A percentile compares a stretch with the other conserved stretches of the same genome.
Conservation (phyloP, 192 early-diverging fungal genomes). For the Linnemannia hyalina region DNA sequence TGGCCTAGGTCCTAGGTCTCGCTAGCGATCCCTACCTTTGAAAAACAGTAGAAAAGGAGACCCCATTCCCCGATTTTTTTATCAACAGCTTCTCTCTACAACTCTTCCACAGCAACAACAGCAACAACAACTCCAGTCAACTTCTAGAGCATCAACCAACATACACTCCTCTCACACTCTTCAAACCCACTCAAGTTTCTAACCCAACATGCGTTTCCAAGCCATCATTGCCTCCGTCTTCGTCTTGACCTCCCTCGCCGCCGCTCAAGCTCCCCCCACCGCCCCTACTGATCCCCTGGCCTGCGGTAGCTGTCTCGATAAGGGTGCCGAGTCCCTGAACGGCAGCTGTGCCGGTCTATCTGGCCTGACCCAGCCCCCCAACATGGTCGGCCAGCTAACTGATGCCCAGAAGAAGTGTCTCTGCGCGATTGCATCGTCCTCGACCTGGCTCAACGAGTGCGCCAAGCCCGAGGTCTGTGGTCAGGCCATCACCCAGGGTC, state of each 20-base stretch:
- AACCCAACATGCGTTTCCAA: slow-evolving; percentile 28
- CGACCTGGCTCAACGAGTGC: neutral
- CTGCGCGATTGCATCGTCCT: slow-evolving; percentile 10
- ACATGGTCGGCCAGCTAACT: neutral
- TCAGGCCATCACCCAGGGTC: neutral
- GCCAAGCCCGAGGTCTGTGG: neutral
- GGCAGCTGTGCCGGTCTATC: neutral
- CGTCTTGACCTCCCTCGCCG: neutral
- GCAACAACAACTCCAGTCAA: neutral
- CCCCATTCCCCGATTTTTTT: neutral
- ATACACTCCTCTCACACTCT: neutral
- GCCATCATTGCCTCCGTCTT: slow-evolving; percentile 12
- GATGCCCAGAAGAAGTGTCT: slow-evolving; percentile 1
- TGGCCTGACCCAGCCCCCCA: neutral
- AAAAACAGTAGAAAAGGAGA: neutral
- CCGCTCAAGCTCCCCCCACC: slow-evolving; percentile 1
- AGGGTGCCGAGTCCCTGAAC: neutral
- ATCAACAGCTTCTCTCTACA: neutral
- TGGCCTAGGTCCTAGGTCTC: neutral
- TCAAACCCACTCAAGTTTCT: neutral
- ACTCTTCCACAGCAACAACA: neutral
- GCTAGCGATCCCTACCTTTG: neutral
- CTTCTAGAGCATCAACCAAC: neutral
- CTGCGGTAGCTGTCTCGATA: neutral
- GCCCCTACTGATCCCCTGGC: neutral